Conservation (phyloP, 257 asterid species). For the Nicotiana attenuata region DNA sequence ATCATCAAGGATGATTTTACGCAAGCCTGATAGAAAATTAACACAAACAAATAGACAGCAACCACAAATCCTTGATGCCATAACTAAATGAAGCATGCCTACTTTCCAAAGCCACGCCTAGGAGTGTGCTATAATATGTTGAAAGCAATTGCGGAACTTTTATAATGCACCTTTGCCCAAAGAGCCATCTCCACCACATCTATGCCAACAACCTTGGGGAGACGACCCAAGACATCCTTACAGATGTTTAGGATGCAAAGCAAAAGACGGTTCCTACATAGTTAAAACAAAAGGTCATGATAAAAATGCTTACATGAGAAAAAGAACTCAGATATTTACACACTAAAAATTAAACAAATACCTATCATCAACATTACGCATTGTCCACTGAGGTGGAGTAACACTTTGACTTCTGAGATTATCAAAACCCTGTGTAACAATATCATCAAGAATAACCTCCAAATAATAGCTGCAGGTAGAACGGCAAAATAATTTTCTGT, state of each 20-base stretch:
- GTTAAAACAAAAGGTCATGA: constrained; percentile 7
- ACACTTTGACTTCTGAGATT: constrained; percentile 92
- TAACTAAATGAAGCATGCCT: background rate
- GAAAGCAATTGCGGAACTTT: constrained; percentile 1
- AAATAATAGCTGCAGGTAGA: constrained; percentile 4
- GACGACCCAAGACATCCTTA: constrained; percentile 74
- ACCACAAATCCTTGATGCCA: background rate
- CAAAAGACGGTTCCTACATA: constrained; percentile 75
- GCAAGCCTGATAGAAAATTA: background rate
- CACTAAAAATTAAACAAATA: constrained; percentile 9
- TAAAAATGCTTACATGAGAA: constrained; percentile 7
- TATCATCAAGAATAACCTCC: constrained; percentile 14
- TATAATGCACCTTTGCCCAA: constrained; percentile 87
- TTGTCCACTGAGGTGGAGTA: constrained; percentile 98
- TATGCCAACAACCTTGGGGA: constrained; percentile 94
- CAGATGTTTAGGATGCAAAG: constrained; percentile 77
- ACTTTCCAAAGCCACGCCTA: background rate
- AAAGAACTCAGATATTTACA: background rate
- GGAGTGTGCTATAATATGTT: background rate
- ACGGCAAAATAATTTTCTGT: background rate
- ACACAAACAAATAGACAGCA: background rate
- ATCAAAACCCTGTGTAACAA: constrained; percentile 75
- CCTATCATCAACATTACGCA: constrained; percentile 99
- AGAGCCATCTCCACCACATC: constrained; percentile 99
- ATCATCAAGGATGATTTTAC: background rate